A percentile compares a stretch with the other conserved stretches of the same genome.
Conservation (phyloP, 2,329 filamentous ascomycete genomes). For the Aspergillus arachidicola region DNA sequence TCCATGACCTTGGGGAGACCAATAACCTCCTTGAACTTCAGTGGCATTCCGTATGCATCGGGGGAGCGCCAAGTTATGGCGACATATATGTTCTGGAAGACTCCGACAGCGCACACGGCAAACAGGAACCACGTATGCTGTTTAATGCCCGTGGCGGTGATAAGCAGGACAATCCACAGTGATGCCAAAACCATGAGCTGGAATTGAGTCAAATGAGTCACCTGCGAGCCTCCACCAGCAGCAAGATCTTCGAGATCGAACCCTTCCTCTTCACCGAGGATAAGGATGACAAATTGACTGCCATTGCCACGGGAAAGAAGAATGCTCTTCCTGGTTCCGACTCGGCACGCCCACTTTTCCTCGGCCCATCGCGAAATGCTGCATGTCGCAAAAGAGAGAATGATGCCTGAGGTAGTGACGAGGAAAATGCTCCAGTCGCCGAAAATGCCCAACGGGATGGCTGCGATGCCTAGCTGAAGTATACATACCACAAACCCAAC, state of each 20-base stretch:
- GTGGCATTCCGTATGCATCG: constrained; percentile 9
- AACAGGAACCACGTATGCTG: constrained; percentile 46
- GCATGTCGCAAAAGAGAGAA: constrained; percentile 40
- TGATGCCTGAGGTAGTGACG: constrained; percentile 42
- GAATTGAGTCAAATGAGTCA: constrained; percentile 20
- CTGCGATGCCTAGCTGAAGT: constrained; percentile 35
- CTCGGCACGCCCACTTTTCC: constrained; percentile 49
- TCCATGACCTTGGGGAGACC: constrained; percentile 36
- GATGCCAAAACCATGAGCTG: constrained; percentile 30
- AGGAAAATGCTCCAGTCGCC: constrained; percentile 47
- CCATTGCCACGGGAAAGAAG: constrained; percentile 48
- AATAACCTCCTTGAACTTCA: constrained; percentile 30
- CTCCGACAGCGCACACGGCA: constrained; percentile 42
- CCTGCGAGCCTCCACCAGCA: constrained; percentile 14
- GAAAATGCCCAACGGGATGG: constrained; percentile 34
- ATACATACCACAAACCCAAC: constrained; percentile 18
- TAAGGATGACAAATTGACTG: constrained; percentile 42
- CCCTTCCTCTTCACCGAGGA: constrained; percentile 36
- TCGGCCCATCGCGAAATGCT: constrained; percentile 45
- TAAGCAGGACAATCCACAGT: constrained; percentile 46
- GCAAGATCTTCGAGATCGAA: constrained; percentile 49
- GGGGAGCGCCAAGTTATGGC: constrained; percentile 26
- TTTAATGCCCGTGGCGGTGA: constrained; percentile 40
- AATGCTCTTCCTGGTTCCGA: constrained; percentile 28
- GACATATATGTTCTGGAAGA: constrained; percentile 43